Conservation (phyloP, 2,329 filamentous ascomycete species). For the Ciborinia camelliae region DNA sequence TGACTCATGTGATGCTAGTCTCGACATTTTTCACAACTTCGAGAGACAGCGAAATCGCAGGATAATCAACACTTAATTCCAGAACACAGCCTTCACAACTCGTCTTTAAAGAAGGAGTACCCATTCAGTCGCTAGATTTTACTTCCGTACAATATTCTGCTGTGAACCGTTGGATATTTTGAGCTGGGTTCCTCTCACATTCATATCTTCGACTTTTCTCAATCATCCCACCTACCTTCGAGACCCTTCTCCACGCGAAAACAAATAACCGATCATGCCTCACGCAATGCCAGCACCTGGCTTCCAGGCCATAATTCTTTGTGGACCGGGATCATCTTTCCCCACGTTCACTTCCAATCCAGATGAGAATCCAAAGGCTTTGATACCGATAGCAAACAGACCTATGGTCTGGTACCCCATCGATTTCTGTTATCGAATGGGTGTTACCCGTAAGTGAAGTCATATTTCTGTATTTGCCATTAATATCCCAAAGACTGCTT, state of each 20-base stretch:
- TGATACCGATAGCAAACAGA: conserved; percentile 77
- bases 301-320: conserved; percentile 79
- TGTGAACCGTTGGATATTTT: background rate
- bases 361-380: conserved; percentile 76
- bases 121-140: background rate
- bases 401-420: conserved; percentile 90
- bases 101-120: background rate
- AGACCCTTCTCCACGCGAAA: background rate
- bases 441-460: conserved; percentile 61
- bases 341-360: conserved; percentile 79
- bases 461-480: background rate
- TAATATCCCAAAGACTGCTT: background rate
- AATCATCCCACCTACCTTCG: background rate
- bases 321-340: conserved; percentile 77
- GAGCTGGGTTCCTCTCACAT: background rate
- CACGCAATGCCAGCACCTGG: conserved; percentile 74
- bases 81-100: background rate
- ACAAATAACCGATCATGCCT: conserved; percentile 53
- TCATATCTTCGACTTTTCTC: background rate
- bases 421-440: conserved; percentile 79
- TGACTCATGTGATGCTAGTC: conserved; percentile 16
- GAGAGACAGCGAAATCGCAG: background rate
- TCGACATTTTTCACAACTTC: conserved; percentile 5
- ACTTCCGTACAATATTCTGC: background rate
- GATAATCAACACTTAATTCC: background rate